Conservation (phyloP, 495 filamentous ascomycete species). For the Talaromyces trachyspermus region DNA sequence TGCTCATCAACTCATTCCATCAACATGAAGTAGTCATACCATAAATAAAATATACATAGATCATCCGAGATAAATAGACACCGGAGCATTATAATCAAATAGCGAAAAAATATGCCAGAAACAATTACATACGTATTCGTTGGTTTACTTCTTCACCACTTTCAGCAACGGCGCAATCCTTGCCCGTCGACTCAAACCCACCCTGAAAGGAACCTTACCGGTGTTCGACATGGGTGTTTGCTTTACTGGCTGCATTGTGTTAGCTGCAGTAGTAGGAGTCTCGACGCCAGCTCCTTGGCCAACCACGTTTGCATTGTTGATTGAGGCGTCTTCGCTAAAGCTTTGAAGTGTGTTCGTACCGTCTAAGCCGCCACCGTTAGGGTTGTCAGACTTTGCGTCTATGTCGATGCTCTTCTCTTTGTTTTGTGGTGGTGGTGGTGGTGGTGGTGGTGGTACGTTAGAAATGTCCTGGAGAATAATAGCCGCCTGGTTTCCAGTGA, state of each 20-base stretch:
- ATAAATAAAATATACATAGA: conserved; percentile 1
- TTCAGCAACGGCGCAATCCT: conserved; percentile 61
- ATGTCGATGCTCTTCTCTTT: conserved; percentile 11
- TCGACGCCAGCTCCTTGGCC: conserved; percentile 17
- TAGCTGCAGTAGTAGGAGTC: not conserved
- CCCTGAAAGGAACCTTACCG: conserved; percentile 52
- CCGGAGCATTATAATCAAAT: not conserved
- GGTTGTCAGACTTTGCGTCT: not conserved
- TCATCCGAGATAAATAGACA: not conserved
- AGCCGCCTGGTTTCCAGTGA: not conserved
- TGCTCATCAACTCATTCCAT: not conserved
- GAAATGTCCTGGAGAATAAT: conserved; percentile 9
- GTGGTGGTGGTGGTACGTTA: not conserved
- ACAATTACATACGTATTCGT: not conserved
- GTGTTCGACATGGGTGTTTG: conserved; percentile 46
- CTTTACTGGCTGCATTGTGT: conserved; percentile 23
- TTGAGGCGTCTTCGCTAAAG: too few species aligned
- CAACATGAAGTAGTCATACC: not conserved
- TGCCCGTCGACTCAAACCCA: conserved; percentile 59
- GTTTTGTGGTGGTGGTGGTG: conserved; percentile 18
- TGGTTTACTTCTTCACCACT: conserved; percentile 48
- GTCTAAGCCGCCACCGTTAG: too few species aligned
- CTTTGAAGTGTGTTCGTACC: too few species aligned
- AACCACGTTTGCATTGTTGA: conserved; percentile 64
- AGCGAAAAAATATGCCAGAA: not conserved